Evolutionary conservation across 352 stramenopile genomes (phyloP), one percentile per base, ranked within the genome.

Genomic region (Globisporangium paroecandrum): DNA sequence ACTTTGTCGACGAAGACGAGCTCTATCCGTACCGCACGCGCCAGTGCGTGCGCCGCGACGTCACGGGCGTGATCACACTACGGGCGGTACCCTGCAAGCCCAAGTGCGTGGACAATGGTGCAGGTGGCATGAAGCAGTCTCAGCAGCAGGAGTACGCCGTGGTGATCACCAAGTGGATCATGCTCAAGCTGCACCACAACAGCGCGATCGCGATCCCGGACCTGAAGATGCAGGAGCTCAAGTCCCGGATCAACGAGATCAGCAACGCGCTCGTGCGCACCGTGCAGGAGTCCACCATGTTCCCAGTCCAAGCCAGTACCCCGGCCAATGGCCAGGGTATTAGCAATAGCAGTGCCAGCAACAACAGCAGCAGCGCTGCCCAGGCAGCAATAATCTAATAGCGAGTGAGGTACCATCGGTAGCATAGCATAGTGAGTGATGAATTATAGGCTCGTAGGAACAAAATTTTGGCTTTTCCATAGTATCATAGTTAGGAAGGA

Each of bases 1-100:
- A 78, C 58, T 71, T 63, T 25, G 73, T 83, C 18, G 69, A 83
- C 53, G 56, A 72, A 1, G 76, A 83, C 68, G 76, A 77, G 36
- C 51, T 83, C 36, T 77, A 77, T 46, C 76, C 76, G 60, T 83
- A 83, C 47, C 20, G 54, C 12, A 68, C 73, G 29, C 24, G 36
- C 6, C 58, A 81, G 53, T 74, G 71, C 53, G 25, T 78, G 5
- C 76, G 74, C n/a, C 72, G 72, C 25, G 69, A 82, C 60, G 53
- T 78, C 27, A 72, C 60, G 7, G 65, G 47, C 1, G 64, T 73
- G 3, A 47, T 78, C 13, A 68, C 58, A 24, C 36, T 77, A 24
- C 53, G 49, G 2, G n/a, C 66, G 0, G 61, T 71, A 15, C 25
- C 66, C 3, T 64, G n/a, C 58, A 65, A 66, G 25, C 58, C 34